phyloP scores from a whole-genome alignment of 2,329 filamentous ascomycete genomes.

The Fusarium sp. region DNA sequence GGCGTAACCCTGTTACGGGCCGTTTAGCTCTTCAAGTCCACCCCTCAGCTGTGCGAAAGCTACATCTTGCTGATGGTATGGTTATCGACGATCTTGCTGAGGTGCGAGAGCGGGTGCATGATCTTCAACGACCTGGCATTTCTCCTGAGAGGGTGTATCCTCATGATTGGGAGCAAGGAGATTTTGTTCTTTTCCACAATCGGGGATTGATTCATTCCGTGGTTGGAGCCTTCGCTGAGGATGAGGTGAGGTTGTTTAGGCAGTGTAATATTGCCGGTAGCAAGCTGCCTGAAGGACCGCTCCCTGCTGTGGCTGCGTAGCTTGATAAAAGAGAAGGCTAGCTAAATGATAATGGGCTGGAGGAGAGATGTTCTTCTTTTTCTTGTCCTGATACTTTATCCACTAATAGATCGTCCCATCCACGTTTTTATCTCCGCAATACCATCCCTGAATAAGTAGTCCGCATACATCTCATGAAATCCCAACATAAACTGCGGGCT shows the following conservation, averaged over 20 bases:
- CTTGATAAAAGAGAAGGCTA: neutral
- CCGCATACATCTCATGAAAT: conserved; percentile 45
- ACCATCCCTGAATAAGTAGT: conserved; percentile 45
- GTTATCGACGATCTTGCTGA: conserved; percentile 75
- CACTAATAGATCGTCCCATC: conserved; percentile 3
- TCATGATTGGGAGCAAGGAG: conserved; percentile 82
- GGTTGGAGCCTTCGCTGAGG: conserved; percentile 77
- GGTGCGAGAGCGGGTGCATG: conserved; percentile 76
- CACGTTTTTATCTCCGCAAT: conserved; percentile 38
- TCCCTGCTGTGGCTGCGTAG: neutral
- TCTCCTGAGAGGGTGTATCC: conserved; percentile 75
- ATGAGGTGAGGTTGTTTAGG: conserved; percentile 80
- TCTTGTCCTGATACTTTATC: neutral
- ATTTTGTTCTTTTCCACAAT: conserved; percentile 83
- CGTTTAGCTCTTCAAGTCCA: conserved; percentile 78
- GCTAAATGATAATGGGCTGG: neutral
- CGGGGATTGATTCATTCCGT: conserved; percentile 80
- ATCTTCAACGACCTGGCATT: conserved; percentile 78
- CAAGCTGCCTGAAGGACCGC: conserved; percentile 64
- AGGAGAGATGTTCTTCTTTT: neutral
- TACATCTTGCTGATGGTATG: conserved; percentile 74
- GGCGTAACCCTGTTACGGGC: conserved; percentile 79
- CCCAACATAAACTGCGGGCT: conserved; percentile 20
- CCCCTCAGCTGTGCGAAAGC: conserved; percentile 75
- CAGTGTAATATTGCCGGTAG: conserved; percentile 84